Conservation (phyloP, 805 yeast genomes). For the Pichia membranifaciens region DNA sequence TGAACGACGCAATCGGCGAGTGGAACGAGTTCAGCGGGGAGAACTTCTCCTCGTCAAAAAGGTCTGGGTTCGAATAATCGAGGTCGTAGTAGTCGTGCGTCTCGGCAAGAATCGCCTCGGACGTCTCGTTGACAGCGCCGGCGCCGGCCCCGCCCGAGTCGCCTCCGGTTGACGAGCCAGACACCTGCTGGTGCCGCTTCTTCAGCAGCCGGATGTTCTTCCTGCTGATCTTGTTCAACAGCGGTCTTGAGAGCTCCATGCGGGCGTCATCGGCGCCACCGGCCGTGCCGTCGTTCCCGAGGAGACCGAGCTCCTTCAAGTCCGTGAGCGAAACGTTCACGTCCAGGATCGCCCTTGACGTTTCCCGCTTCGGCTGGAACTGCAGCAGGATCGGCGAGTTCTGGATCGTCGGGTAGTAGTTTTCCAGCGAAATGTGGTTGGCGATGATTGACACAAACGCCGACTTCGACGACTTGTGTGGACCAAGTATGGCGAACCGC, state of each 20-base stretch:
- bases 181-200: neutral
- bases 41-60: slow-evolving; percentile 16
- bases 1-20: slow-evolving; percentile 16
- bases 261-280: slow-evolving; percentile 2
- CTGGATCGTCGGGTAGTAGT: slow-evolving; percentile 67
- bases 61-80: slow-evolving; percentile 21
- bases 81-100: slow-evolving; percentile 27
- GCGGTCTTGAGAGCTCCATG: slow-evolving; percentile 16
- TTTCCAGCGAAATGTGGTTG: slow-evolving; percentile 40
- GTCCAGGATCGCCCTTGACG: slow-evolving; percentile 41
- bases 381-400: slow-evolving; percentile 55
- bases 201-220: neutral
- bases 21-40: slow-evolving; percentile 11
- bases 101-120: slow-evolving; percentile 6
- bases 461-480: slow-evolving; percentile 29
- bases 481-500: slow-evolving; percentile 29
- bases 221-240: slow-evolving; percentile 8
- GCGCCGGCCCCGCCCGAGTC: neutral
- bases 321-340: slow-evolving; percentile 39
- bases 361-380: slow-evolving; percentile 38
- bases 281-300: neutral
- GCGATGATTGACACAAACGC: slow-evolving; percentile 28
- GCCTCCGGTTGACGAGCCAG: too few relatives aligned
- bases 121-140: neutral
- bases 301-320: slow-evolving; percentile 26